A percentile compares a stretch with the other conserved stretches of the same genome.
These are phyloP conservation scores for Exophiala xenobiotica DNA, from an alignment of 2,329 filamentous ascomycete genomes.

Conservation along the genomic window DNA sequence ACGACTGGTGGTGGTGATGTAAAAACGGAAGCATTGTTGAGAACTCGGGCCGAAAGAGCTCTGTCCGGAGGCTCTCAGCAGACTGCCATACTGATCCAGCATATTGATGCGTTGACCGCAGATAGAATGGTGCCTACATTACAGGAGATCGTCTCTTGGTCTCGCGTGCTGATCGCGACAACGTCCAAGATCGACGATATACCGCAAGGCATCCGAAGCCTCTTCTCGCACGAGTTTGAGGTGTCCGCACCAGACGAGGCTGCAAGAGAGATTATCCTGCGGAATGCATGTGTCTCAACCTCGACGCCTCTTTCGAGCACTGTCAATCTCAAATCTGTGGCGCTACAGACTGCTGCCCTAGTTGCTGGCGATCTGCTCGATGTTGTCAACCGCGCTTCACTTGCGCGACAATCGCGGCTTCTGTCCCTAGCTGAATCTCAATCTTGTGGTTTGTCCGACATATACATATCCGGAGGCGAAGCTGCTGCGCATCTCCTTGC, in stretches of 20 bases:
- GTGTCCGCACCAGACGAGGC: slow-evolving; percentile 89
- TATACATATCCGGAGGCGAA: slow-evolving; percentile 84
- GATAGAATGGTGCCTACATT: slow-evolving; percentile 85
- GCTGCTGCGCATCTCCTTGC: slow-evolving; percentile 75
- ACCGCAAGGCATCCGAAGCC: slow-evolving; percentile 79
- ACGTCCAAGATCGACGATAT: slow-evolving; percentile 95
- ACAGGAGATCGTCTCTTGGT: slow-evolving; percentile 76
- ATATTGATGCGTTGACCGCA: slow-evolving; percentile 86
- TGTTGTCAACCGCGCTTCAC: slow-evolving; percentile 83
- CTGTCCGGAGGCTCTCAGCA: slow-evolving; percentile 82
- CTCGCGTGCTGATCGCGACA: slow-evolving; percentile 83
- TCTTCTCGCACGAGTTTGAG: slow-evolving; percentile 95
- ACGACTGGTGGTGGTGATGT: slow-evolving; percentile 83
- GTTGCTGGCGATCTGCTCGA: slow-evolving; percentile 94
- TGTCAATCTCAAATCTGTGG: slow-evolving; percentile 80
- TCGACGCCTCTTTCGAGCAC: slow-evolving; percentile 76
- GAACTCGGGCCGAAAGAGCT: slow-evolving; percentile 82
- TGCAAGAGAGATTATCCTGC: slow-evolving; percentile 84
- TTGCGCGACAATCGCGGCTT: slow-evolving; percentile 73
- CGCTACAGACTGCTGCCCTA: slow-evolving; percentile 90
- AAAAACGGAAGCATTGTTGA: slow-evolving; percentile 88
- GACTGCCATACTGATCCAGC: slow-evolving; percentile 80
- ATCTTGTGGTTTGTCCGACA: slow-evolving; percentile 52
- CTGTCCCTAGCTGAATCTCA: slow-evolving; percentile 62
- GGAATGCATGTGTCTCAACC: slow-evolving; percentile 71